Evolutionary conservation across 768 basidiomycete genomes (phyloP), one percentile per base, ranked within the genome.

Genomic region (Tephrocybe sp.): DNA sequence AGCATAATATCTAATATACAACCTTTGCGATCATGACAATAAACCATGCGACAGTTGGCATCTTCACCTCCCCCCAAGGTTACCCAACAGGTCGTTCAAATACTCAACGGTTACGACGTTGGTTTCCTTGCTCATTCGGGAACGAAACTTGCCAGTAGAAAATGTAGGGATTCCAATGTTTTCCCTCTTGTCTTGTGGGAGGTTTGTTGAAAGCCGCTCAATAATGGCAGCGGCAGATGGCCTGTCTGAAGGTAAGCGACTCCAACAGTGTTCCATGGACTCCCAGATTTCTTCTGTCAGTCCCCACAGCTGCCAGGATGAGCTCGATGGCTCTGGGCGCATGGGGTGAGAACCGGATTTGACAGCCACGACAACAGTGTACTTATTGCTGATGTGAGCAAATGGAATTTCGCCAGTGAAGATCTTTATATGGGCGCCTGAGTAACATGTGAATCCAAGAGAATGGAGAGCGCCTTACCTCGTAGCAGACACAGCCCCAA

Each of bases 401-500:
- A 42, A 42, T 4, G 42, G 42, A 29, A 27, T 29, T 29, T 42
- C 3, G 18, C 42, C 42, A 4, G 42, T 42, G 16, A 42, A 29
- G 16, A 42, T 42, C 42, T 42, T 24, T 11, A 29, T n/a, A n/a
- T n/a, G 27, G 27, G 11, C 5, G 5, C 11, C 6, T 29, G 5
- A 29, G 27, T 11, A 29, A 29, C 27, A 29, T 29, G 27, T 29
- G 27, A 11, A 11, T 11, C 5, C 5, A 5, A 29, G 27, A 29
- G n/a, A 29, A 29, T 29, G 11, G 11, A 29, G 6, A 29, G 11
- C 27, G 5, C 27, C 41, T 2, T 27, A 30, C 42, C 42, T 43
- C 42, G 21, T 27, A 48, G n/a, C 47, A 48, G 4, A 40, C 39
- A 27, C 47, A 48, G 2, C 23, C 23, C 37, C 37, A 48, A 11